Base-by-base conservation (phyloP, 768 basidiomycete genomes). In the Chalciporus piperatus region DNA sequence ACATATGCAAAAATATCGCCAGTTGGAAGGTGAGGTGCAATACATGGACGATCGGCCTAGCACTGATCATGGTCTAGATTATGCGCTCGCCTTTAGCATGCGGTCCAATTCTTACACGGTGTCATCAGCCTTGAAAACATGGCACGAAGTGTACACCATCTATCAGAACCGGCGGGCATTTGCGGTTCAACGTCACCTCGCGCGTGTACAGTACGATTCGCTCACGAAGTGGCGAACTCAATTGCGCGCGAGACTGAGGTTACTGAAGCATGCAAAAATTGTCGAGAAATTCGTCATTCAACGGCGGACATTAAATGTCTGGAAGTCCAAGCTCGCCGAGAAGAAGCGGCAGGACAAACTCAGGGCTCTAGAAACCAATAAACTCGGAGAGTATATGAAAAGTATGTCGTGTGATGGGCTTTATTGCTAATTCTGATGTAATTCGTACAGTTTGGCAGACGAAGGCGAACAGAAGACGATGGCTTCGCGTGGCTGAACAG, bases 141-240 rank as follows among this genome's bases (percentile, higher is more conserved):
- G 85, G 84, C 70, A 61, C 17, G 63, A 70, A 50, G 69, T 72
- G 5, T 64, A 73, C 57, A 62, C 55, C 4, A 70, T 73, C 3
- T 78, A 78, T 60, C 75, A 72, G 50, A 81, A 79, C 50, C 74
- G 78, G 3, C 61, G 68, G 13, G 50, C 68, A 0, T 76, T 79
- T 44, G 84, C 84, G 13, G 66, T 73, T 11, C 76, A 78, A 47
- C 67, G 58, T 12, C 57, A 65, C 40, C 63, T 69, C 22, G 57
- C 63, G 39, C 67, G 55, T 19, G 55, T 35, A 41, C 68, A 71
- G 33, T 80, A 78, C 60, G 71, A 82, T 57, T 65, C 72, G 13
- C 69, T 87, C 13, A 61, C 79, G 6, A 59, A 54, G 16, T 90
- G 89, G 88, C 77, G 83, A 17, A 59, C 80, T 17, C 70, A 71